phyloP scores from a whole-genome alignment of 2,329 filamentous ascomycete species.

The Diplocarpon rosae region DNA sequence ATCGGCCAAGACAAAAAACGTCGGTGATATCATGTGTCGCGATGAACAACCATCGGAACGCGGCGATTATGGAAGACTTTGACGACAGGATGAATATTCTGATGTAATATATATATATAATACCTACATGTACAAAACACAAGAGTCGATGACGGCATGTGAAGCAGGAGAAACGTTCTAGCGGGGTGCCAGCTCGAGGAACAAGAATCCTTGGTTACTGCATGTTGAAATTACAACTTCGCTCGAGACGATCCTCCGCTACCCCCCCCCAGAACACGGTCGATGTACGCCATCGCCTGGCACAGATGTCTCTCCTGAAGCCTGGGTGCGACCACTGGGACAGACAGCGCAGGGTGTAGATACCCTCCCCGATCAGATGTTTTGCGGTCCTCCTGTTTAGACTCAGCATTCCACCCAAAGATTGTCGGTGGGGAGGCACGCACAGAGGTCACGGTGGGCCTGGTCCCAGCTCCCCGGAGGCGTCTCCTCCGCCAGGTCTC shows the following conservation, averaged over 20 bases:
- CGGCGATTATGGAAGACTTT: too few relatives aligned
- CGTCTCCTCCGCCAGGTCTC: conserved; percentile 34
- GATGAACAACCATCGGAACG: too few relatives aligned
- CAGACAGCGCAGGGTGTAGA: conserved; percentile 20
- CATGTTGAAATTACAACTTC: conserved; percentile 7
- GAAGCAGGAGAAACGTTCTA: too few relatives aligned
- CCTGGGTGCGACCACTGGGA: conserved; percentile 25
- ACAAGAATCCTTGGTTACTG: too few relatives aligned
- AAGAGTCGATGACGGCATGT: too few relatives aligned
- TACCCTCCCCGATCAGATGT: conserved; percentile 23
- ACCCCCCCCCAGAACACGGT: conserved; percentile 12
- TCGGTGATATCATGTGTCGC: too few relatives aligned
- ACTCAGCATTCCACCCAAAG: conserved; percentile 2
- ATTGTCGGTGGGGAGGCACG: conserved; percentile 22
- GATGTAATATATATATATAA: too few relatives aligned
- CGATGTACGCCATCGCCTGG: conserved; percentile 24
- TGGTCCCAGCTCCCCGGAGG: conserved; percentile 47
- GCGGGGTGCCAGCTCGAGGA: too few relatives aligned
- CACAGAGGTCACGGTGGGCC: conserved; percentile 46
- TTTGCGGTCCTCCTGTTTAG: conserved; percentile 18
- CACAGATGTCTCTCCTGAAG: conserved; percentile 23
- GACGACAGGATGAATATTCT: too few relatives aligned
- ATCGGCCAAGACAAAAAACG: too few relatives aligned
- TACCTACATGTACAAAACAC: too few relatives aligned
- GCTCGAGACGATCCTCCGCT: conserved; percentile 5